Evolutionary conservation across 768 basidiomycete genomes (phyloP), one percentile per base, ranked within the genome.

Genomic region (Cytidiella melzeri): DNA sequence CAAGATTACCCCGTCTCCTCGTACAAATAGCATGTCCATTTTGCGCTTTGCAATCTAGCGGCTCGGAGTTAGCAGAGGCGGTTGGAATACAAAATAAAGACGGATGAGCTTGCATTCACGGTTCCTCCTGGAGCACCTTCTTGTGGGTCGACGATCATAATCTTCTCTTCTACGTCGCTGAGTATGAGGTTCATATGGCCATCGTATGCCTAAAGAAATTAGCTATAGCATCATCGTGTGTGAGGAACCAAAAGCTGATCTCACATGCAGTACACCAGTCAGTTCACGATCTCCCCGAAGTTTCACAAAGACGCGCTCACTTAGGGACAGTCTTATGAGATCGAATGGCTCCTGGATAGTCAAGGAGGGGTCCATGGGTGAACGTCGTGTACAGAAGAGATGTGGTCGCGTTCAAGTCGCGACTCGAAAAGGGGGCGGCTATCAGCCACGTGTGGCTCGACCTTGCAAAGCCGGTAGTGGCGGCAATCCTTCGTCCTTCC

Each of bases 101-200:
- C n/a, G n/a, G n/a, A n/a, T n/a, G 12, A 19, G 59, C 72, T 48
- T 61, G 85, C 85, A 59, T 84, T 87, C 9, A 92, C 82, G 20
- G 81, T 76, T 1, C 77, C 77, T 45, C 78, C 74, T 2, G 72
- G 72, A 49, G 76, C 75, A 38, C 76, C 77, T 28, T 94, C 92
- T n/a, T 76, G 71, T 1, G 76, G 70, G 56, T 97, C 93, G n/a
- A 97, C 92, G 54, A 96, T 76, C 81, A 94, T 88, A 54, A 98
- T 92, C 2, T 87, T 93, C 71, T 99, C 96, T 64, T 97, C 95
- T 13, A 97, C 96, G 62, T 97, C 91, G 60, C 91, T 93, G 59
- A 99, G 75, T 55, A 99, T 96, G 59, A 99, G 76, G 67, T 99
- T 98, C 96, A 98, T 98, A 68, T 98, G 96, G n/a, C 94, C 96